Base-by-base conservation (phyloP, 2,329 filamentous ascomycete species). In the Cercospora janseana region DNA sequence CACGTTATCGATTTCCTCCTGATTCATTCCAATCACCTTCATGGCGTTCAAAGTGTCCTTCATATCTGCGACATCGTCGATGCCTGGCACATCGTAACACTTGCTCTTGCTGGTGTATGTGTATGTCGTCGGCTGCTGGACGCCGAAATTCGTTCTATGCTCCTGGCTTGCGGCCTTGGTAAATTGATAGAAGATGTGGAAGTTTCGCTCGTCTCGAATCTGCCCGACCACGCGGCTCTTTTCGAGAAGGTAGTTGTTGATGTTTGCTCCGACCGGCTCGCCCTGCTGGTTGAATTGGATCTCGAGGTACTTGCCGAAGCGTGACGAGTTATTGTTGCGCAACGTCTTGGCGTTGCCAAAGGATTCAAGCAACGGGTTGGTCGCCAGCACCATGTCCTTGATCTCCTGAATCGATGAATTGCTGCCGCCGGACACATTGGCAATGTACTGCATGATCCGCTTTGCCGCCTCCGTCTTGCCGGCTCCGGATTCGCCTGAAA, bases 121-220 rank as follows among this genome's bases (percentile, higher is more conserved):
- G 70, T 98, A 98, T 26, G 90, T 88, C 64, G 95, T 87, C 18
- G 93, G 93, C 61, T 86, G 86, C 69, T 97, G 92, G 15, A 98
- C 77, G 43, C 93, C 93, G 66, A 88, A 96, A n/a, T 77, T 83
- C 64, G 93, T 83, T 75, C 89, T 80, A 71, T 97, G 94, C 52
- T 86, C 82, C 60, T 86, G 79, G n/a, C 90, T 87, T 7, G 92
- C 92, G 3, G 88, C 90, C 73, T 97, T 98, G 38, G 93, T 88
- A 70, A 97, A 96, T 70, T 98, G 93, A 73, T 98, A 98, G 70
- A 98, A 98, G 64, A 98, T 97, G 73, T 98, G 93, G 71, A 98
- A 98, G 73, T 95, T 97, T 61, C 93, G 83, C 78, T 98, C 93
- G 69, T 96, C 95, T 51, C 75, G 78, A 61, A 97, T 97, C 74